phyloP scores from a whole-genome alignment of 306 rosid genomes.

The Crataegus laevigata region DNA sequence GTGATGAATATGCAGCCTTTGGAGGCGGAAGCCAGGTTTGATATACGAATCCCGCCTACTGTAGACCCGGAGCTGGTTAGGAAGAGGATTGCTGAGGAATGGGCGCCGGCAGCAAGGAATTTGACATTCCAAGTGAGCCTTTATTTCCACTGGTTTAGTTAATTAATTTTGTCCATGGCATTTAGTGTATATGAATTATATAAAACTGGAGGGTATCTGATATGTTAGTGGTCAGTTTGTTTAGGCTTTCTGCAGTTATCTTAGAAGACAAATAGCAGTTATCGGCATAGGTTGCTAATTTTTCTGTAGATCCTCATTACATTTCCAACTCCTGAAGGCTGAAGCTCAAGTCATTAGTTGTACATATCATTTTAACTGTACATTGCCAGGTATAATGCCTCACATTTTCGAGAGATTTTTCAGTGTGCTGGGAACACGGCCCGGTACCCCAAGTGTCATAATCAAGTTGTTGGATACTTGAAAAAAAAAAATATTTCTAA shows the following conservation, averaged over 20 bases:
- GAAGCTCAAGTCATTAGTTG: too few species aligned
- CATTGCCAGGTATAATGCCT: too few species aligned
- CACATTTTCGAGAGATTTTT: too few species aligned
- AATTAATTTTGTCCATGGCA: not conserved
- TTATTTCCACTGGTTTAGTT: not conserved
- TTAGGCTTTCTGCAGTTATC: not conserved
- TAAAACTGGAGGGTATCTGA: not conserved
- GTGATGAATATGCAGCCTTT: conserved; percentile 92
- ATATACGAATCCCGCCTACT: conserved; percentile 63
- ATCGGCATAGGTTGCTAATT: not conserved
- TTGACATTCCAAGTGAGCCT: conserved; percentile 60
- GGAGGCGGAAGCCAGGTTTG: conserved; percentile 86
- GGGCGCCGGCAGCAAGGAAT: conserved; percentile 75
- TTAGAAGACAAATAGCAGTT: not conserved
- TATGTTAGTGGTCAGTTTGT: not conserved
- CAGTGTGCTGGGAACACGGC: too few species aligned
- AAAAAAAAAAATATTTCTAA: too few species aligned
- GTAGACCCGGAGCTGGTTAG: conserved; percentile 55
- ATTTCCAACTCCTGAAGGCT: not conserved
- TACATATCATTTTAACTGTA: not conserved
- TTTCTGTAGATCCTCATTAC: not conserved
- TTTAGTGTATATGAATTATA: not conserved
- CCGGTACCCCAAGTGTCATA: too few species aligned
- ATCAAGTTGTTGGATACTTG: too few species aligned
- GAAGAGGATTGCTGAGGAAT: conserved; percentile 62